Conservation (phyloP, 495 filamentous ascomycete species). For the Xylaria grammica region DNA sequence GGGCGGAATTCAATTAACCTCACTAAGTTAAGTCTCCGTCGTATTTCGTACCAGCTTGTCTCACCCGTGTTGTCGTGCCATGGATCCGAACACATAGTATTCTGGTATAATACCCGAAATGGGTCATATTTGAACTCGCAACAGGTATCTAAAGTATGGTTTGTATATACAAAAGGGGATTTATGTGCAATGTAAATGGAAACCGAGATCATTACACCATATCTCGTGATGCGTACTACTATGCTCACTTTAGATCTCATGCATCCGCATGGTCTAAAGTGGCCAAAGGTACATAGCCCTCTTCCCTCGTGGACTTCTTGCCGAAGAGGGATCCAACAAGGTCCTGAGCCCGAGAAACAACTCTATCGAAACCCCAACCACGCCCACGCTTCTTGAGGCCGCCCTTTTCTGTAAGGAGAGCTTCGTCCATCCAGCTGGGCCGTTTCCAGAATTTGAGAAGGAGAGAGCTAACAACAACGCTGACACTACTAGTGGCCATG, state of each 20-base stretch:
- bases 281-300: constrained; percentile 64
- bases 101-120: neutral
- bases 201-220: constrained; percentile 4
- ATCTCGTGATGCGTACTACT: constrained; percentile 1
- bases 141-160: constrained; percentile 10
- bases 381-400: constrained; percentile 47
- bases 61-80: neutral
- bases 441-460: constrained; percentile 87
- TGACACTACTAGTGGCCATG: constrained; percentile 91
- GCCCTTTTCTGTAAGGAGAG: constrained; percentile 62
- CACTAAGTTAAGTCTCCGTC: neutral
- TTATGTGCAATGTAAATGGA: neutral
- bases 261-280: constrained; percentile 46
- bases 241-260: constrained; percentile 21
- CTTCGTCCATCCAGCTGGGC: constrained; percentile 87
- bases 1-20: neutral
- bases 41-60: constrained; percentile 17
- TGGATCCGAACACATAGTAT: neutral
- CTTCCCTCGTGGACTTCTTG: constrained; percentile 50
- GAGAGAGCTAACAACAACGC: constrained; percentile 83
- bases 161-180: constrained; percentile 18
- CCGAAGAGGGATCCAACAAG: constrained; percentile 37
- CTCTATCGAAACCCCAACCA: constrained; percentile 51
- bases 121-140: neutral
- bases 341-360: constrained; percentile 48